These are phyloP conservation scores for Amaranthus hypochondriacus DNA, from an alignment of 148 eudicot species.

Conservation along the genomic window DNA sequence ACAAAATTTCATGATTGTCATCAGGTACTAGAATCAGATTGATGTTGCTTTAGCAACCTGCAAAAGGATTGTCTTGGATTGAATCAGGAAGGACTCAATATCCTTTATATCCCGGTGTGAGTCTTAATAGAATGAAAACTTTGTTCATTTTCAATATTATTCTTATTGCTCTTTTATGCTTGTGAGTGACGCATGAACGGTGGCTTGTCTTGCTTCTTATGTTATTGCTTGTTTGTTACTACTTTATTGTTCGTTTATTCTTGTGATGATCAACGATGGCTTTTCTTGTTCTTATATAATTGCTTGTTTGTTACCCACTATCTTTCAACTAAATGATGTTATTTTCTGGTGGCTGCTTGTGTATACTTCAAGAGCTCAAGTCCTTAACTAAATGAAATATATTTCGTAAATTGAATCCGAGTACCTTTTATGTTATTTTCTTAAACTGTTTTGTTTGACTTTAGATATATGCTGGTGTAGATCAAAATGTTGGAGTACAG, in stretches of 20 bases:
- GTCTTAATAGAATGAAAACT: neutral
- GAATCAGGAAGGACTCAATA: neutral
- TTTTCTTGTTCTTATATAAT: neutral
- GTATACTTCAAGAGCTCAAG: too few relatives aligned
- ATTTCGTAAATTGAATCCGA: neutral
- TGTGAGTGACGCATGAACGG: neutral
- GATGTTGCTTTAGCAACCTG: neutral
- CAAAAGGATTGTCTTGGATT: neutral
- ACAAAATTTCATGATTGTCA: neutral
- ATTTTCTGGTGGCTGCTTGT: too few relatives aligned
- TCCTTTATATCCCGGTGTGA: neutral
- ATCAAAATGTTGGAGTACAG: slow-evolving; percentile 81
- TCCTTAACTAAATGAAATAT: too few relatives aligned
- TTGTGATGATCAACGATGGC: too few relatives aligned
- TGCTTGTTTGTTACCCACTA: neutral
- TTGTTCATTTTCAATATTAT: neutral
- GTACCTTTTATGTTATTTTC: neutral
- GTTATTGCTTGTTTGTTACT: neutral
- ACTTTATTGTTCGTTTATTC: too few relatives aligned
- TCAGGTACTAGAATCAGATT: neutral
- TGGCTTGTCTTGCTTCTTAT: neutral
- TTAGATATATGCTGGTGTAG: slow-evolving; percentile 33
- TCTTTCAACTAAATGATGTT: neutral
- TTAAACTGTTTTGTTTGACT: neutral
- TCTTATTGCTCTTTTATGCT: neutral